phyloP scores from a whole-genome alignment of 805 yeast species.

The Wickerhamiella vanderwaltii region DNA sequence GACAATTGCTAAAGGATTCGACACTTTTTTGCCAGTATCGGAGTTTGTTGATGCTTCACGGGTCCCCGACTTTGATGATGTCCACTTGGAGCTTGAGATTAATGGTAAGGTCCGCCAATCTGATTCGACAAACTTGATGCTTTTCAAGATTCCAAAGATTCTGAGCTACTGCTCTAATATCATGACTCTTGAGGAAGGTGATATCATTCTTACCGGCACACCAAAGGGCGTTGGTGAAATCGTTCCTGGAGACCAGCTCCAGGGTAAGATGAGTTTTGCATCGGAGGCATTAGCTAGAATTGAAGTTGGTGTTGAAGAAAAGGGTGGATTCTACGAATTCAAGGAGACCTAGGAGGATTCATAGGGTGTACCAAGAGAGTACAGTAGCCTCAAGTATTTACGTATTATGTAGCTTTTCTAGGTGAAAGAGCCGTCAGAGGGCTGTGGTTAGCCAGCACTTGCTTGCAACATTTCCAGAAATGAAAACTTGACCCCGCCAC shows the following conservation, averaged over 20 bases:
- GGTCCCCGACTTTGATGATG: slow-evolving; percentile 65
- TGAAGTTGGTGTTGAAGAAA: slow-evolving; percentile 41
- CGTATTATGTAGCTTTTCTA: too few species aligned
- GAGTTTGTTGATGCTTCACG: slow-evolving; percentile 49
- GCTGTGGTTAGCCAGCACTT: too few species aligned
- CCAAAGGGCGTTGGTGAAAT: slow-evolving; percentile 94
- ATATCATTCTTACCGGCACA: slow-evolving; percentile 86
- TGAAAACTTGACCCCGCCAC: too few species aligned
- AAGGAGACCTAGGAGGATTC: slow-evolving; percentile 34
- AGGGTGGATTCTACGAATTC: slow-evolving; percentile 49
- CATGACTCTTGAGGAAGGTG: slow-evolving; percentile 87
- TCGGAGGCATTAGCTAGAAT: slow-evolving; percentile 44
- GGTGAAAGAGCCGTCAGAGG: too few species aligned
- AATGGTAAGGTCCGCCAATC: slow-evolving; percentile 59
- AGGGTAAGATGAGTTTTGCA: slow-evolving; percentile 47
- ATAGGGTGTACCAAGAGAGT: too few species aligned
- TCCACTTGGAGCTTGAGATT: slow-evolving; percentile 47
- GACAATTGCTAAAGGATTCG: slow-evolving; percentile 94
- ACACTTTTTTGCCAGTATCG: slow-evolving; percentile 87
- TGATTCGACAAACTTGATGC: slow-evolving; percentile 72
- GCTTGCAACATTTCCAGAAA: too few species aligned
- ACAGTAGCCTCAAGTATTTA: too few species aligned
- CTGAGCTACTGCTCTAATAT: slow-evolving; percentile 70
- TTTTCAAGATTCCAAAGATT: slow-evolving; percentile 74
- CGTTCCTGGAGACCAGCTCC: slow-evolving; percentile 63